phyloP scores from a whole-genome alignment of 176 grass and related monocot species.

The Stipa capillata region DNA sequence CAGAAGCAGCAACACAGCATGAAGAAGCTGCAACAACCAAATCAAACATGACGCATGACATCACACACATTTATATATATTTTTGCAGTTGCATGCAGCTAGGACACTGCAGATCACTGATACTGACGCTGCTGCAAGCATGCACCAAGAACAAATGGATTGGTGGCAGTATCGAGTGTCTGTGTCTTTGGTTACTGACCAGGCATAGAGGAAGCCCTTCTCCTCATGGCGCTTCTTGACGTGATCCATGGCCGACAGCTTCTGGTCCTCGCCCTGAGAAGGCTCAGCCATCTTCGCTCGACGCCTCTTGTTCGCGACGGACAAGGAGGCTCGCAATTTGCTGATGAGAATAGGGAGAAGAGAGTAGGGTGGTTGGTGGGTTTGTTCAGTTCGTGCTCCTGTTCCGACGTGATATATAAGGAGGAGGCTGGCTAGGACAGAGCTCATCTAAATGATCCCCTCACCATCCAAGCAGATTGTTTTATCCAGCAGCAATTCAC shows the following conservation, averaged over 20 bases:
- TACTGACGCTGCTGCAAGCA: neutral
- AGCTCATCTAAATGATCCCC: neutral
- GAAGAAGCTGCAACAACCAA: conserved; percentile 34
- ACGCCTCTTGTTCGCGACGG: neutral
- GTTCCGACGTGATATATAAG: conserved; percentile 6
- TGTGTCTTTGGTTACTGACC: conserved; percentile 25
- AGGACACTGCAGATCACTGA: neutral
- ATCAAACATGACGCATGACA: neutral
- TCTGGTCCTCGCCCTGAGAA: conserved; percentile 11
- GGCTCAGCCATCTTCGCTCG: neutral
- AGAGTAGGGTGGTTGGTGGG: neutral
- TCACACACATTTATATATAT: neutral
- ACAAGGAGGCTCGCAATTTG: conserved; percentile 3
- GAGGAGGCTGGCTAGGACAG: neutral
- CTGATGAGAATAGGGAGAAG: neutral
- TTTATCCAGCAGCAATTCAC: neutral
- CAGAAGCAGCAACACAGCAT: conserved; percentile 63
- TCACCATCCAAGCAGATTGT: neutral
- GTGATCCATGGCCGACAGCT: conserved; percentile 43
- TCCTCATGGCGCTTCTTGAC: conserved; percentile 59
- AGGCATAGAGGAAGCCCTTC: conserved; percentile 74
- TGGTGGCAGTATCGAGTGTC: neutral
- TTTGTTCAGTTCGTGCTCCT: conserved; percentile 7
- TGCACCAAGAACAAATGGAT: neutral
- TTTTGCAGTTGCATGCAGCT: neutral